These are phyloP conservation scores for Cryptomeria japonica DNA, from an alignment of 75 land plant species.

Conservation along the genomic window DNA sequence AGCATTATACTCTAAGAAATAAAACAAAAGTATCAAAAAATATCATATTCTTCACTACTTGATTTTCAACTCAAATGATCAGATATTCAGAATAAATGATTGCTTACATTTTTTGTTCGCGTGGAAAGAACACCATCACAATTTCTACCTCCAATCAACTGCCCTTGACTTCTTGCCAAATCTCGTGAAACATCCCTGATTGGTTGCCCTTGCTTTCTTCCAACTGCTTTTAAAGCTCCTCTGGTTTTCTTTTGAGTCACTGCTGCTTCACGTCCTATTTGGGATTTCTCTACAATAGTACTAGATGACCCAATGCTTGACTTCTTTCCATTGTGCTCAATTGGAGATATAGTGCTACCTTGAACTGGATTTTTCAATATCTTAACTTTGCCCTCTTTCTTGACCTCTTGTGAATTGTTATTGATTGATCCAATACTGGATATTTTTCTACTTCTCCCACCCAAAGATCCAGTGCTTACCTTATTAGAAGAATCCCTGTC, in stretches of 20 bases:
- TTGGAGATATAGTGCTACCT: background rate
- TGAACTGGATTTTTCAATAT: background rate
- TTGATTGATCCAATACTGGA: background rate
- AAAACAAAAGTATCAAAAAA: background rate
- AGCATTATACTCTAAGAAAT: background rate
- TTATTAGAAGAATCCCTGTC: constrained; percentile 4
- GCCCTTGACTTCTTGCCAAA: background rate
- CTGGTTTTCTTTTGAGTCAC: background rate
- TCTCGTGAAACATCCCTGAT: background rate
- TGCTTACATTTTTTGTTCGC: background rate
- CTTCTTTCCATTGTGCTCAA: background rate
- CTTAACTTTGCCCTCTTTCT: background rate
- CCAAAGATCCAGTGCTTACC: background rate
- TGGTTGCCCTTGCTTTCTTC: background rate
- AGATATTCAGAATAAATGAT: background rate
- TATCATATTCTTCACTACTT: background rate
- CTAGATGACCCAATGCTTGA: constrained; percentile 3
- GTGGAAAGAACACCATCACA: background rate
- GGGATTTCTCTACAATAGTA: background rate
- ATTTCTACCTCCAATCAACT: background rate
- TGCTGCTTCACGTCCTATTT: background rate
- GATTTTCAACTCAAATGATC: background rate
- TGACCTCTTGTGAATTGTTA: background rate
- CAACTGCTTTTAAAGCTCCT: background rate
- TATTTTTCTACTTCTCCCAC: background rate